Base-by-base conservation (phyloP, 192 early-diverging fungal genomes). In the Coemansia sp. region DNA sequence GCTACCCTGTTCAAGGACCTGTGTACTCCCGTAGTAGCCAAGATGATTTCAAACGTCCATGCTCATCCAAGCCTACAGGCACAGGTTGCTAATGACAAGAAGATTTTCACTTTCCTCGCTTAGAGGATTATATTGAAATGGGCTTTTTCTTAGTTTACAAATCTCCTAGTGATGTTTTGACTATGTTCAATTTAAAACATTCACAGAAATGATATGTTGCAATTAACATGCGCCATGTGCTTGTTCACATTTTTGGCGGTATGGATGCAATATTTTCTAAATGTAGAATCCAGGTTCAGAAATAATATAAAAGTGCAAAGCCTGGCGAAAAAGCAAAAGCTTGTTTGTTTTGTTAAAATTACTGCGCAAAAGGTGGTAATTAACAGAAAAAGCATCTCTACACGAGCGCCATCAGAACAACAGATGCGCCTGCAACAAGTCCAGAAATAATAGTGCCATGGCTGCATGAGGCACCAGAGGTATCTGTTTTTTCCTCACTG, bases 351-450 rank as follows among this genome's bases (percentile, higher is more conserved):
- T 32, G 32, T 32, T 32, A 32, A 32, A 32, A 2, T 32, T 32
- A 4, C 32, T 32, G 32, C 32, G 32, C 32, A 32, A 32, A 32
- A 32, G 0, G 1, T 32, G 3, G 32, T 32, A 32, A 32, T 32
- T 32, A 32, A 32, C 32, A 32, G 18, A 8, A 49, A 49, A 21
- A 1, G 19, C 48, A 2, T 18, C 6, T 15, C 64, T 69, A 79
- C 57, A 79, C 67, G 22, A 79, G 72, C 1, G 77, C 71, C 41
- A 58, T 65, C 47, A 46, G 36, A 10, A 52, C 55, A 18, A 51
- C 45, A 36, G 70, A 19, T 37, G 64, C 77, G 19, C 60, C 65
- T 21, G 69, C 71, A 62, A 65, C 72, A 67, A 73, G 11, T 1
- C 62, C 46, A 52, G 62, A 63, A 13, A 65, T 64, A 18, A 55